Percentiles rank a stretch among this genome's conserved stretches.
Conservation (phyloP, 345 rosid genomes). For the Syzygium jambos region DNA sequence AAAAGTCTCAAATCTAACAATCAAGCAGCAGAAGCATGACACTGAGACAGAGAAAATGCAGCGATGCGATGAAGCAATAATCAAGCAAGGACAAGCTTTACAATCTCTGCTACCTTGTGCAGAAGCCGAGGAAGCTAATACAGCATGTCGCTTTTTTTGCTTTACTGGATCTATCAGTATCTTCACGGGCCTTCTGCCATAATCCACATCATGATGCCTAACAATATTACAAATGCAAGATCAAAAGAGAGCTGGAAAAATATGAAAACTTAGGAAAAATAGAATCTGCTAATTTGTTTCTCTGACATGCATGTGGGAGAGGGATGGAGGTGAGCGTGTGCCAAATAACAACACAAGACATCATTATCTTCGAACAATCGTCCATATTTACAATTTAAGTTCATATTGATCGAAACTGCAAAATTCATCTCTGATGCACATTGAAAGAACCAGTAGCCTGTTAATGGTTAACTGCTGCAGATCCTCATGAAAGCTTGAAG, state of each 20-base stretch:
- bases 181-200: conserved; percentile 11
- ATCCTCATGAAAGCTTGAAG: neutral
- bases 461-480: neutral
- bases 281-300: neutral
- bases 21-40: neutral
- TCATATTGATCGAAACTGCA: neutral
- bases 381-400: neutral
- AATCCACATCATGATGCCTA: conserved; percentile 29
- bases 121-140: conserved; percentile 37
- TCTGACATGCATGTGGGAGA: neutral
- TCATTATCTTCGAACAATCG: neutral
- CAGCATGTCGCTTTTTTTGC: conserved; percentile 18
- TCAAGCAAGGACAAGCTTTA: neutral
- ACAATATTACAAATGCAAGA: neutral
- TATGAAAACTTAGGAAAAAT: neutral
- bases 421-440: neutral
- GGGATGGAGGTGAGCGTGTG: neutral
- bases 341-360: neutral
- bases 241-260: neutral
- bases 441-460: neutral
- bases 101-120: conserved; percentile 34
- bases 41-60: neutral
- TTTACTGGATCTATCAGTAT: conserved; percentile 11
- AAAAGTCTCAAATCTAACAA: conserved; percentile 39
- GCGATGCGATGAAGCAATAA: neutral